Conservation (phyloP, 2,329 filamentous ascomycete genomes). For the Eutypella sp. region DNA sequence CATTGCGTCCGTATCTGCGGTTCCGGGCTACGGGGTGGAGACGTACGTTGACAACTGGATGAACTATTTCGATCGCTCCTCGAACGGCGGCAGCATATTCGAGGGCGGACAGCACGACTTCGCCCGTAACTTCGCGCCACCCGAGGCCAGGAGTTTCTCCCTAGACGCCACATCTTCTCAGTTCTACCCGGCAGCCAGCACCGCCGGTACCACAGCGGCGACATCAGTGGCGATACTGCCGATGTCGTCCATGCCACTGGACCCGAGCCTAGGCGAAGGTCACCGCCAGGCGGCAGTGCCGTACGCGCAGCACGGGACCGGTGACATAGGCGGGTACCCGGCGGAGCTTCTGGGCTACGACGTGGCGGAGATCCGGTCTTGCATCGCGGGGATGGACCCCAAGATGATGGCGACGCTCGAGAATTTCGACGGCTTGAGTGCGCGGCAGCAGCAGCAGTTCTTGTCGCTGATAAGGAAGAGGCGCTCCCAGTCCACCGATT, state of each 20-base stretch:
- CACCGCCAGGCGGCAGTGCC: too few species aligned
- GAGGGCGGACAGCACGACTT: slow-evolving; percentile 9
- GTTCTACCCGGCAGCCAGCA: too few species aligned
- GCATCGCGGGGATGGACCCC: slow-evolving; percentile 12
- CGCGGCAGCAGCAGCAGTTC: slow-evolving; percentile 20
- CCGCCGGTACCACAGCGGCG: too few species aligned
- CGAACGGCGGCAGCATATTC: slow-evolving; percentile 11
- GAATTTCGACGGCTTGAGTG: slow-evolving; percentile 16
- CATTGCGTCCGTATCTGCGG: slow-evolving; percentile 13
- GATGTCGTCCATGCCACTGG: slow-evolving; percentile 15
- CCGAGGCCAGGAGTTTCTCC: slow-evolving; percentile 6
- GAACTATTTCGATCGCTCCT: slow-evolving; percentile 13
- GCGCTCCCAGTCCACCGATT: slow-evolving; percentile 10
- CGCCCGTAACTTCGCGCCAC: slow-evolving; percentile 9
- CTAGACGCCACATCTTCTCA: slow-evolving; percentile 12
- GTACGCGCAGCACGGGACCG: neutral
- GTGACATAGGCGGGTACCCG: slow-evolving; percentile 8
- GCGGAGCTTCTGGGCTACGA: slow-evolving; percentile 7
- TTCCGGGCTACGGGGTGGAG: slow-evolving; percentile 13
- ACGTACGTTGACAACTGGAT: slow-evolving; percentile 15
- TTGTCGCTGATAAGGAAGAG: slow-evolving; percentile 18
- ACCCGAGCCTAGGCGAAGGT: slow-evolving; percentile 8
- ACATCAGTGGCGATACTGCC: slow-evolving; percentile 7
- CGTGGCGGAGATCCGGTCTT: slow-evolving; percentile 10
- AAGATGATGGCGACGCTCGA: slow-evolving; percentile 19